A percentile compares a stretch with the other conserved stretches of the same genome.
Conservation (phyloP, 495 filamentous ascomycete genomes). For the Neurospora intermedia region DNA sequence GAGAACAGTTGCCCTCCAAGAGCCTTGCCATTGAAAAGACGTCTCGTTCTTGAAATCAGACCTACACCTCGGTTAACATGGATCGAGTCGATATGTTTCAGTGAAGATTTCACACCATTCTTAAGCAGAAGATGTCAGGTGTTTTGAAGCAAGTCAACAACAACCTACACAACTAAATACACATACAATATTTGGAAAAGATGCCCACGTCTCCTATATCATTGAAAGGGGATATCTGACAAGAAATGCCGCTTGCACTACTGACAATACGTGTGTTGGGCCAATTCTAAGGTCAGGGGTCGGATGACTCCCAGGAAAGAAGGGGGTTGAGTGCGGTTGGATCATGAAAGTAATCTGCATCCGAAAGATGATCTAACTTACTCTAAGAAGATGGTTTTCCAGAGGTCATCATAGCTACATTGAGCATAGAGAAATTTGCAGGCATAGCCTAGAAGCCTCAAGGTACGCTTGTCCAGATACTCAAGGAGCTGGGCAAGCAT, state of each 20-base stretch:
- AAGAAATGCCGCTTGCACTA: not conserved
- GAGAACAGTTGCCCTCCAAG: slow-evolving; percentile 77
- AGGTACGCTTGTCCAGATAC: slow-evolving; percentile 49
- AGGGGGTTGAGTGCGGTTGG: not conserved
- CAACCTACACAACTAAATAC: not conserved
- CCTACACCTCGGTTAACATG: slow-evolving; percentile 12
- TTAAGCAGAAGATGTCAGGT: not conserved
- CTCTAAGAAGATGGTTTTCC: slow-evolving; percentile 79
- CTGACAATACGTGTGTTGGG: not conserved
- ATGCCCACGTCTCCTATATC: not conserved
- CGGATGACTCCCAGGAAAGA: not conserved
- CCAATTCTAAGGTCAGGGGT: not conserved
- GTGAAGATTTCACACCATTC: not conserved
- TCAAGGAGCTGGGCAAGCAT: slow-evolving; percentile 68
- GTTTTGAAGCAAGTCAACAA: not conserved
- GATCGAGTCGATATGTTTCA: not conserved
- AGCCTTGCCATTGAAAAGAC: slow-evolving; percentile 64
- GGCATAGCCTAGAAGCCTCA: slow-evolving; percentile 62
- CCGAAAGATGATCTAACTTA: slow-evolving; percentile 41
- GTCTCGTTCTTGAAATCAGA: slow-evolving; percentile 11
- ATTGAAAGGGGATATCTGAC: not conserved
- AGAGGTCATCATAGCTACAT: slow-evolving; percentile 75
- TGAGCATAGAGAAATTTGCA: slow-evolving; percentile 89
- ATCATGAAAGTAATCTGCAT: not conserved
- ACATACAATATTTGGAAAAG: not conserved